Evolutionary conservation across 495 filamentous ascomycete genomes (phyloP).

Genomic region (Recurvomyces mirabilis): DNA sequence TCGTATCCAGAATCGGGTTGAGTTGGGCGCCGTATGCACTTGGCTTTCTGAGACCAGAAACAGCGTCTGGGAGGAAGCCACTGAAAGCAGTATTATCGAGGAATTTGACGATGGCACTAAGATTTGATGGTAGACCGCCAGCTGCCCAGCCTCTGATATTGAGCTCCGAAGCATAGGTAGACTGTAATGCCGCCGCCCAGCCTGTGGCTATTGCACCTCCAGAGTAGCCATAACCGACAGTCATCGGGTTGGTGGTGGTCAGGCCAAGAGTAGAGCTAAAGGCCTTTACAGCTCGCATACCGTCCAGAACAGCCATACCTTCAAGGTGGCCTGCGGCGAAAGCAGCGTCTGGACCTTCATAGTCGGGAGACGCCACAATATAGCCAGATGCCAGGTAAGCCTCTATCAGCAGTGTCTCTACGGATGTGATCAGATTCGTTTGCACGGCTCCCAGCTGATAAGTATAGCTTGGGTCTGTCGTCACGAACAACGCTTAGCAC

Average conservation of each 20-base stretch:
- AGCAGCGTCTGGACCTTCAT: slow-evolving; percentile 12
- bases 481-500: too few relatives aligned
- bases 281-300: slow-evolving; percentile 6
- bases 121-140: slow-evolving; percentile 7
- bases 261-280: not conserved
- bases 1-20: not conserved
- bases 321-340: slow-evolving; percentile 6
- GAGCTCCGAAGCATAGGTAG: slow-evolving; percentile 11
- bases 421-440: not conserved
- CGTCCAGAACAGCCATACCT: slow-evolving; percentile 4
- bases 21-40: slow-evolving; percentile 4
- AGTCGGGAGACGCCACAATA: slow-evolving; percentile 10
- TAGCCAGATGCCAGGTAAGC: slow-evolving; percentile 1
- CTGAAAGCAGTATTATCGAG: slow-evolving; percentile 1
- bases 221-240: slow-evolving; percentile 8
- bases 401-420: not conserved
- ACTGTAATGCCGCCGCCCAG: slow-evolving; percentile 6
- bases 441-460: slow-evolving; percentile 2
- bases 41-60: not conserved
- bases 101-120: not conserved
- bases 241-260: not conserved
- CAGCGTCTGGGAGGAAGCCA: slow-evolving; percentile 1
- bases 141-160: not conserved
- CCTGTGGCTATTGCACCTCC: slow-evolving; percentile 10
- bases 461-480: slow-evolving; percentile 5